Evolutionary conservation across 495 filamentous ascomycete genomes (phyloP).

Genomic region (Paragyromitra xinjiangensis): DNA sequence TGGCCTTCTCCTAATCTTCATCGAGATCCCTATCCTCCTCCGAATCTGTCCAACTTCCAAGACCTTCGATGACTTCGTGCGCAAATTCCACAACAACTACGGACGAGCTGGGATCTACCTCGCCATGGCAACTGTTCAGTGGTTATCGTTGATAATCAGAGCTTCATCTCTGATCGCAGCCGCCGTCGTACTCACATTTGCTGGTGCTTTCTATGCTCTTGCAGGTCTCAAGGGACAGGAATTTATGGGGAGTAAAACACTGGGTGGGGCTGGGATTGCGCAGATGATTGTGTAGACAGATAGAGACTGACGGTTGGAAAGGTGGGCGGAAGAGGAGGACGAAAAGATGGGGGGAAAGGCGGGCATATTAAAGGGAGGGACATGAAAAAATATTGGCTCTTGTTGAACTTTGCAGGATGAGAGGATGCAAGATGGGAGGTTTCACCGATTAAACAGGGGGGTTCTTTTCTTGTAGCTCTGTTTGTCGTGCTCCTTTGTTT

Average conservation of each 20-base stretch:
- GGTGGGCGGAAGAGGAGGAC: conserved; percentile 22
- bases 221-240: conserved; percentile 90
- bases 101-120: conserved; percentile 94
- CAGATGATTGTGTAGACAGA: conserved; percentile 92
- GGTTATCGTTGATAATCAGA: conserved; percentile 71
- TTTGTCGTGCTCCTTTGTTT: conserved; percentile 25
- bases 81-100: conserved; percentile 91
- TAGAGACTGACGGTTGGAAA: conserved; percentile 13
- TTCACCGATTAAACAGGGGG: conserved; percentile 1
- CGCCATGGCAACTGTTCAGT: conserved; percentile 82
- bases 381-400: conserved; percentile 1
- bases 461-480: conserved; percentile 40
- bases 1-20: conserved; percentile 88
- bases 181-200: conserved; percentile 79
- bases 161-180: conserved; percentile 79
- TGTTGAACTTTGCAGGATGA: neutral
- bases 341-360: neutral
- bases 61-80: conserved; percentile 88
- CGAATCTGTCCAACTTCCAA: conserved; percentile 96
- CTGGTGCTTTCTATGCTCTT: conserved; percentile 80
- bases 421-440: neutral
- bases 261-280: conserved; percentile 91
- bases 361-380: conserved; percentile 4
- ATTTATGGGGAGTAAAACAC: conserved; percentile 95
- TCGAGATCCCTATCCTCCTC: conserved; percentile 94